Percentiles rank a stretch among this genome's conserved stretches.
These are phyloP conservation scores for Podila horticola DNA, from an alignment of 192 early-diverging fungal species.

Conservation along the genomic window DNA sequence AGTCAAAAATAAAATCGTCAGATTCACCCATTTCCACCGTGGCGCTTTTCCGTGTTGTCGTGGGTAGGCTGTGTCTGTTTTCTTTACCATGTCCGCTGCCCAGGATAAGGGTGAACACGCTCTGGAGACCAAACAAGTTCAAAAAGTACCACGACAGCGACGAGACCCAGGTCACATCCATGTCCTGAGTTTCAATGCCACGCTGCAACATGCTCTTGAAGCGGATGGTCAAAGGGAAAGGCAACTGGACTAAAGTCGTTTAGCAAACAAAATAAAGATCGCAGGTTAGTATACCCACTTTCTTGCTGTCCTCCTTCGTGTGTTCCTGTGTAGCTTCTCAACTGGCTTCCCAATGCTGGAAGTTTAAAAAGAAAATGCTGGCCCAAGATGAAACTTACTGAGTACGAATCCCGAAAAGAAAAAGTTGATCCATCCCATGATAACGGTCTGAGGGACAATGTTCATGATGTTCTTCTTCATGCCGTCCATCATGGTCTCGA, in stretches of 20 bases:
- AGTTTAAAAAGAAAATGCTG: slow-evolving; percentile 11
- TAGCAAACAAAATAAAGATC: background rate
- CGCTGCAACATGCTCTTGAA: slow-evolving; percentile 99
- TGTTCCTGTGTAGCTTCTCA: background rate
- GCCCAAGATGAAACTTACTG: slow-evolving; percentile 63
- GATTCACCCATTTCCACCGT: background rate
- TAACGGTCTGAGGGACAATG: slow-evolving; percentile 97
- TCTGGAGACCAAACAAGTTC: slow-evolving; percentile 94
- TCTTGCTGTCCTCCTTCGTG: background rate
- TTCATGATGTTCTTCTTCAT: slow-evolving; percentile 98
- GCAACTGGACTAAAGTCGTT: slow-evolving; percentile 86
- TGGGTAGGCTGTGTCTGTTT: background rate
- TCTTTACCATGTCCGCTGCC: slow-evolving; percentile 86
- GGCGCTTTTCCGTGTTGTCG: too few species aligned
- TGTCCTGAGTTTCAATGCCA: slow-evolving; percentile 93
- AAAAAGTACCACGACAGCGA: slow-evolving; percentile 99
- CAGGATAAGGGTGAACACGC: slow-evolving; percentile 91
- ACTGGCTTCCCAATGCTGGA: too few species aligned
- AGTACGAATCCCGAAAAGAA: slow-evolving; percentile 98
- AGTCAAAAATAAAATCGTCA: background rate
- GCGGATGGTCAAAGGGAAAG: slow-evolving; percentile 94
- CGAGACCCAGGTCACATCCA: slow-evolving; percentile 98
- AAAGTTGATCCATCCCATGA: slow-evolving; percentile 99
- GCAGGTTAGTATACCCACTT: too few species aligned
- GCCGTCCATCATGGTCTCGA: slow-evolving; percentile 97